Evolutionary conservation across 805 yeast genomes (phyloP).

Genomic region (Lachancea mirantina): DNA sequence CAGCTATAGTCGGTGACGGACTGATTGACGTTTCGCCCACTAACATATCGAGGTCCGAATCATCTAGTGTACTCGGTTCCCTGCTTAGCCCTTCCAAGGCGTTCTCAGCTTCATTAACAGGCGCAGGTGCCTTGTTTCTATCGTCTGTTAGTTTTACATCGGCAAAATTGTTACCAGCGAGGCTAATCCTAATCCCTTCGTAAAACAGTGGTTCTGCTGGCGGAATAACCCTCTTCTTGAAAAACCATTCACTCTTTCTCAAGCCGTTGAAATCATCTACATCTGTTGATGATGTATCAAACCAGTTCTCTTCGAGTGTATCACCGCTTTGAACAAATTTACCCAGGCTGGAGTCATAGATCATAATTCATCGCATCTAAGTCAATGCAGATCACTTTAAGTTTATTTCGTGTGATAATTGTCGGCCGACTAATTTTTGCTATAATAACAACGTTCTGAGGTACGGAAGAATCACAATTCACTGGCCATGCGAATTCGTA

Average conservation of each 20-base stretch:
- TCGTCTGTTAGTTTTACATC: too few relatives aligned
- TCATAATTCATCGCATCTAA: constrained; percentile 1
- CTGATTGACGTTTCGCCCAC: constrained; percentile 3
- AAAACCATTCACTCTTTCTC: constrained; percentile 1
- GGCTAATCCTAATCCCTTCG: background rate
- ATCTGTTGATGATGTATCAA: constrained; percentile 2
- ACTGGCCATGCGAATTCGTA: too few relatives aligned
- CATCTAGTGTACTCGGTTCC: constrained; percentile 26
- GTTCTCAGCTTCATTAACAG: constrained; percentile 1
- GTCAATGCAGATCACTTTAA: too few relatives aligned
- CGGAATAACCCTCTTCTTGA: constrained; percentile 1
- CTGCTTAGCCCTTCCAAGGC: too few relatives aligned
- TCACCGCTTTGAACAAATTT: background rate
- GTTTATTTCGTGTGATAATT: too few relatives aligned
- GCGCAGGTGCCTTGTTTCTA: too few relatives aligned
- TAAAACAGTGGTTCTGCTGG: constrained; percentile 2
- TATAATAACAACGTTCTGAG: too few relatives aligned
- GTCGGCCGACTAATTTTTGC: too few relatives aligned
- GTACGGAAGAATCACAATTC: too few relatives aligned
- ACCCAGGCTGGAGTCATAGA: constrained; percentile 1
- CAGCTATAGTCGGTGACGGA: too few relatives aligned
- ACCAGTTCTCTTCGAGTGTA: constrained; percentile 1
- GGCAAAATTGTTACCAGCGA: constrained; percentile 1
- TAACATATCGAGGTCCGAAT: constrained; percentile 23
- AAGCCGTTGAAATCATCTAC: background rate